These are phyloP conservation scores for Cutaneotrichosporon sp. DNA, from an alignment of 1,284 basidiomycete species.

Conservation along the genomic window DNA sequence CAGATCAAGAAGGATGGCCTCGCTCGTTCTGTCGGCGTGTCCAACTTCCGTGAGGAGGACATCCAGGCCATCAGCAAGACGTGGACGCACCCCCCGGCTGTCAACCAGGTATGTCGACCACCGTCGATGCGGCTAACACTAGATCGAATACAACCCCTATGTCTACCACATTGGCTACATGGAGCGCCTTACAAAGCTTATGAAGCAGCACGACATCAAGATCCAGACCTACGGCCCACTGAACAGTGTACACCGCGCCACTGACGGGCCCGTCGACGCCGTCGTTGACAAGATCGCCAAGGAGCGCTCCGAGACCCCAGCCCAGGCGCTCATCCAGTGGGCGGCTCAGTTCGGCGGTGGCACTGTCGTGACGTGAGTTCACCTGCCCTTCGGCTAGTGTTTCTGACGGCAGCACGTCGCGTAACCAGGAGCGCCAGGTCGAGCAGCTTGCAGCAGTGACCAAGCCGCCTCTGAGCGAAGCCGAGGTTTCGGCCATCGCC, in stretches of 20 bases:
- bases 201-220: slow-evolving; percentile 60
- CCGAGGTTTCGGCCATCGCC: neutral
- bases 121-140: slow-evolving; percentile 56
- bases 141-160: slow-evolving; percentile 80
- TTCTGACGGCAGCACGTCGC: slow-evolving; percentile 52
- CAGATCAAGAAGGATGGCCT: slow-evolving; percentile 61
- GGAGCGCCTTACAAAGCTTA: slow-evolving; percentile 54
- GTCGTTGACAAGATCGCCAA: slow-evolving; percentile 54
- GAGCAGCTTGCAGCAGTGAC: slow-evolving; percentile 56
- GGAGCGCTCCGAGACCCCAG: slow-evolving; percentile 25
- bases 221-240: slow-evolving; percentile 60
- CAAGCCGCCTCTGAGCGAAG: neutral
- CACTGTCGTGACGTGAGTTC: slow-evolving; percentile 59
- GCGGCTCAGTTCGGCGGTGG: slow-evolving; percentile 36
- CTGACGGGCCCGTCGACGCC: slow-evolving; percentile 57
- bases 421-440: slow-evolving; percentile 61
- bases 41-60: slow-evolving; percentile 68
- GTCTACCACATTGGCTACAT: slow-evolving; percentile 57
- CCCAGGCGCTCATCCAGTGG: slow-evolving; percentile 45
- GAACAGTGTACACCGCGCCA: slow-evolving; percentile 48
- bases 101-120: slow-evolving; percentile 61
- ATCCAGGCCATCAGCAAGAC: slow-evolving; percentile 48
- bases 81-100: slow-evolving; percentile 58
- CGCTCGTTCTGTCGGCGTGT: slow-evolving; percentile 74
- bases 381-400: too few relatives aligned